A percentile compares a stretch with the other conserved stretches of the same genome.
Evolutionary conservation across 805 yeast species (phyloP).

Genomic region (Candida alai): DNA sequence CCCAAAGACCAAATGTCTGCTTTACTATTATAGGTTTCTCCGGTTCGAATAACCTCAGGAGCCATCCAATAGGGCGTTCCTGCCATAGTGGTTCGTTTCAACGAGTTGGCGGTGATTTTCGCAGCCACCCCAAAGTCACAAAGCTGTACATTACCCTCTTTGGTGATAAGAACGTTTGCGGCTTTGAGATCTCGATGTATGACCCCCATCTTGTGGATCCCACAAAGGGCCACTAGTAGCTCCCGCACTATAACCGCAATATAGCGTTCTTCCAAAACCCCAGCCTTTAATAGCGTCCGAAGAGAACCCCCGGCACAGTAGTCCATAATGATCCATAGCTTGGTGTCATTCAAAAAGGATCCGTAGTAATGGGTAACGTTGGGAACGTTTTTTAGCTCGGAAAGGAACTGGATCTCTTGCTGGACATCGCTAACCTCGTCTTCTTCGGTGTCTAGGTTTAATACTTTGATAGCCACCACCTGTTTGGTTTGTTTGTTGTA

Average conservation of each 20-base stretch:
- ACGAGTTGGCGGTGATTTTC: conserved; percentile 67
- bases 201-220: conserved; percentile 83
- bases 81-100: conserved; percentile 90
- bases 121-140: conserved; percentile 99
- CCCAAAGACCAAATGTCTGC: conserved; percentile 99
- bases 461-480: conserved; percentile 87
- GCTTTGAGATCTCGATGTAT: conserved; percentile 97
- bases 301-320: conserved; percentile 95
- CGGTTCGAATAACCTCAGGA: conserved; percentile 94
- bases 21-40: conserved; percentile 78
- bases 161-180: conserved; percentile 85
- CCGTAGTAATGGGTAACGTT: conserved; percentile 93
- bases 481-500: conserved; percentile 63
- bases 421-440: conserved; percentile 96
- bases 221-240: conserved; percentile 67
- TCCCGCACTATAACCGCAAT: conserved; percentile 85
- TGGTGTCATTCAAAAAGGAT: conserved; percentile 80
- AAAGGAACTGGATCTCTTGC: conserved; percentile 81
- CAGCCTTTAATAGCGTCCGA: conserved; percentile 81
- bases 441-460: conserved; percentile 86
- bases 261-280: conserved; percentile 79
- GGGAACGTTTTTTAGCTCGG: conserved; percentile 80
- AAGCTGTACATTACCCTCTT: conserved; percentile 83
- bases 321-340: conserved; percentile 96
- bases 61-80: conserved; percentile 99